Evolutionary conservation across 768 basidiomycete species (phyloP), one percentile per base, ranked within the genome.

Genomic region (Leucosporidium creatinivorum): DNA sequence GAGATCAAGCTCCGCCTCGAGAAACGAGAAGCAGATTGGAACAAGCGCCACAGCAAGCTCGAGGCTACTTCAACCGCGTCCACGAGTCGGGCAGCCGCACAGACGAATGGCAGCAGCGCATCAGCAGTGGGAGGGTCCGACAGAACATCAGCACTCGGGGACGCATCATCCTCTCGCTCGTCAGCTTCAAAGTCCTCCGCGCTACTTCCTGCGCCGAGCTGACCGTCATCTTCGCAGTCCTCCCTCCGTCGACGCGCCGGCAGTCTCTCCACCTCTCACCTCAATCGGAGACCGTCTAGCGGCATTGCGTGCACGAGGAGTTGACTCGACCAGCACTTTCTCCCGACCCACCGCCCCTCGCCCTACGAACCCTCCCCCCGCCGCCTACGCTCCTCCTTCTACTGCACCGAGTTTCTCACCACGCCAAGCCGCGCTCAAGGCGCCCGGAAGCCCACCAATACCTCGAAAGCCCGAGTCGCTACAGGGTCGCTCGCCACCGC

Each of bases 211-310:
- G 23, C 25, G 2, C 15, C n/a, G 23, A 44, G 39, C 39, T 44
- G 15, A 44, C 15, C 39, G 8, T 44, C 39, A 13, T 9, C 39
- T 44, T 44, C 39, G 55, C 36, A 23, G 9, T 50, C 23, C 59
- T 21, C 17, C 48, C 48, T 0, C 26, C n/a, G 33, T 33, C 18
- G n/a, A 19, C 8, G 58, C 7, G 2, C 54, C 44, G 31, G 44
- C 12, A 13, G 58, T 48, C 39, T 44, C 39, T 44, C 39, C 39
- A 7, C 39, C 39, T 1, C 30, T 26, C 17, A 61, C 57, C 21
- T 28, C 50, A 1, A 44, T 66, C 60, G 60, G 47, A n/a, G 60
- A 66, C 3, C 52, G 65, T 13, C 8, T 66, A 6, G 65, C 65
- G 3, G 60, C 60, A 0, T 36, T 66, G 0, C 49, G 58, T 0